These are phyloP conservation scores for Penicillium expansum DNA, from an alignment of 2,329 filamentous ascomycete genomes.

Conservation along the genomic window DNA sequence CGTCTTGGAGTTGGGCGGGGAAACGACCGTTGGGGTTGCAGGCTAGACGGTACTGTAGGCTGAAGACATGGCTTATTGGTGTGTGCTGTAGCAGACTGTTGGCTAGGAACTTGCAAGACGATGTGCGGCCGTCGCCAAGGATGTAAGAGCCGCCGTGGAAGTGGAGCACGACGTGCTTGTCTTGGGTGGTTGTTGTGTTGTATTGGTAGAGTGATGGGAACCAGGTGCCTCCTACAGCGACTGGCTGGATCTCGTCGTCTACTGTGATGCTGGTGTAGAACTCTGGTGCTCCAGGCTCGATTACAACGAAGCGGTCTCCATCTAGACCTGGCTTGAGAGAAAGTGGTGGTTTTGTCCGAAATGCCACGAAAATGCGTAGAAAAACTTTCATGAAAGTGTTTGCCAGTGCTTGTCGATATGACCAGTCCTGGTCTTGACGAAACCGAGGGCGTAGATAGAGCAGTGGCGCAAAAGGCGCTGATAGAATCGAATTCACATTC, in stretches of 20 bases:
- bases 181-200: constrained; percentile 2
- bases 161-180: constrained; percentile 12
- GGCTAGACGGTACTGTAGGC: constrained; percentile 17
- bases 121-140: constrained; percentile 10
- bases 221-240: constrained; percentile 13
- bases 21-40: constrained; percentile 15
- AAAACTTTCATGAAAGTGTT: constrained; percentile 8
- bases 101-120: constrained; percentile 9
- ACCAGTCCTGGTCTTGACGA: constrained; percentile 13
- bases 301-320: constrained; percentile 11
- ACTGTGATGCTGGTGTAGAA: constrained; percentile 6
- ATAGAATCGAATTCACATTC: constrained; percentile 1
- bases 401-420: constrained; percentile 13
- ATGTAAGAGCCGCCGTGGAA: constrained; percentile 18
- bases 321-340: constrained; percentile 11
- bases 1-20: constrained; percentile 25
- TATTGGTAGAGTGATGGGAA: constrained; percentile 11
- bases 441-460: constrained; percentile 1
- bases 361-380: constrained; percentile 5
- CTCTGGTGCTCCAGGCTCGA: constrained; percentile 7
- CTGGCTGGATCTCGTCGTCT: constrained; percentile 10
- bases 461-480: background rate
- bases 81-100: constrained; percentile 8
- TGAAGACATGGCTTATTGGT: constrained; percentile 8
- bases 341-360: constrained; percentile 12